phyloP scores from a whole-genome alignment of 163 green algal species.

The Volvox carteri region DNA sequence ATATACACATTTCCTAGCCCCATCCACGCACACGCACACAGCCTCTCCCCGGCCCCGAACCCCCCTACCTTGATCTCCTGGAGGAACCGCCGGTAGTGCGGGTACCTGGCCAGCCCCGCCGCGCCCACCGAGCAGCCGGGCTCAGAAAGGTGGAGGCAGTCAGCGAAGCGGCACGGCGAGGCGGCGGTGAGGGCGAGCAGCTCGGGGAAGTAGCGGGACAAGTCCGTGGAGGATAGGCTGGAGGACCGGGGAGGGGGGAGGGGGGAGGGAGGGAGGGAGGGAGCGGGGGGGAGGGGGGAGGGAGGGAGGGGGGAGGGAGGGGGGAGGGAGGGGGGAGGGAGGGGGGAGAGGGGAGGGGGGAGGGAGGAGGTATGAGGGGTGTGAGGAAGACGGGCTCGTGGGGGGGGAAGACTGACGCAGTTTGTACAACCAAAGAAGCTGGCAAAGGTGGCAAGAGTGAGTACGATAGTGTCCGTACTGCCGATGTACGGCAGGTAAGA shows the following conservation, averaged over 20 bases:
- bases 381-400: background rate
- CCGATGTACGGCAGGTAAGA: no score
- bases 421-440: no score
- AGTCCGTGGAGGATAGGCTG: slow-evolving; percentile 50
- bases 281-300: background rate
- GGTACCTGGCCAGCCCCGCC: slow-evolving; percentile 77
- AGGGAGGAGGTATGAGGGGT: background rate
- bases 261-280: no score
- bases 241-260: no score
- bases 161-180: slow-evolving; percentile 79
- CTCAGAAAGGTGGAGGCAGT: slow-evolving; percentile 92
- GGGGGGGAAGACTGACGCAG: no score
- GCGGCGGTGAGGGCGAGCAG: slow-evolving; percentile 24
- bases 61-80: slow-evolving; percentile 73
- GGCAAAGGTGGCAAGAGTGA: no score
- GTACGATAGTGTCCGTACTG: no score
- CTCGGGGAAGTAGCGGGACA: slow-evolving; percentile 70
- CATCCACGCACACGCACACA: no score
- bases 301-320: background rate
- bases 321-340: background rate
- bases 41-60: no score
- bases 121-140: slow-evolving; percentile 82
- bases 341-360: background rate
- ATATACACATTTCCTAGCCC: no score
- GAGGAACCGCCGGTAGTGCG: slow-evolving; percentile 81